Evolutionary conservation across 257 asterid genomes (phyloP), one percentile per base, ranked within the genome.

Genomic region (Plantago ovata): DNA sequence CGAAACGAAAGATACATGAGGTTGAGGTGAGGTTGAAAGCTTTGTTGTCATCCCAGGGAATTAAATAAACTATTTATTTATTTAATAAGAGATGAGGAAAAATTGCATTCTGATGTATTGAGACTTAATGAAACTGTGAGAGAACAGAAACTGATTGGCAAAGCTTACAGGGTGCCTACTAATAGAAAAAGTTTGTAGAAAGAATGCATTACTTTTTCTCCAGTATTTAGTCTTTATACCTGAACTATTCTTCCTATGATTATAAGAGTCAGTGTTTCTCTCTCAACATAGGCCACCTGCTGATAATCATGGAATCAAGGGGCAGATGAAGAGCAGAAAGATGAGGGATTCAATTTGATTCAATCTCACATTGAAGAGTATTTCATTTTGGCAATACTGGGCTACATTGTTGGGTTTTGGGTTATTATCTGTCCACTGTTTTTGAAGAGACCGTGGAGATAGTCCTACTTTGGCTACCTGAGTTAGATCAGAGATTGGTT

Each of bases 241-340:
- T 20, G 13, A 18, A 48, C 54, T 19, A 18, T 10, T 48, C 13
- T 48, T 3, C 10, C 6, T 16, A 9, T 28, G 33, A 18, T 16
- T 47, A 13, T 47, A 13, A 47, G 53, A 47, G 3, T 16, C 53
- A 47, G 53, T 47, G 53, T 47, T 47, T 47, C 53, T 47, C 28
- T n/a, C 36, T 28, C 36, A 8, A 0, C 36, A 6, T 28, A 28
- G 7, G 36, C 7, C 36, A 28, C 6, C 36, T 28, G 36, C 7
- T 28, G 36, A 28, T n/a, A n/a, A n/a, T 28, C 4, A 6, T 28
- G 6, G 36, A 28, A 28, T 28, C 36, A 28, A 3, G 36, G 36
- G 4, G 3, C 3, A 3, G 36, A 0, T 28, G 36, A 28, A 28
- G 36, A 28, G 4, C 36, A 28, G 36, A 28, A 2, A 28, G 36